Percentiles rank a stretch among this genome's conserved stretches.
phyloP scores from a whole-genome alignment of 768 basidiomycete genomes.

The Calocybe cyanea region DNA sequence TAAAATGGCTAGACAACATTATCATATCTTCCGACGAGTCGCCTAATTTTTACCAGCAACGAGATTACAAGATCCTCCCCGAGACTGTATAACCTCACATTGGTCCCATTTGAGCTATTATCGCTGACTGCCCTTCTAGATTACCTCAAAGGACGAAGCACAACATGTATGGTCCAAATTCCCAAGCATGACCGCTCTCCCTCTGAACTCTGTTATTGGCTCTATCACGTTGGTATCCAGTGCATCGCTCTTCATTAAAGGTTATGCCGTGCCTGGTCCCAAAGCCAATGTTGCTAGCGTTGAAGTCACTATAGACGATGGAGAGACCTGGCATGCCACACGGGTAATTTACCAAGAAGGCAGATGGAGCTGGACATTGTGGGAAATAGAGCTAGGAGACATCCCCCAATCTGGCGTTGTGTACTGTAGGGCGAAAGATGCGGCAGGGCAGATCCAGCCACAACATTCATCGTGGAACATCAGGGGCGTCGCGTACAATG shows the following conservation, averaged over 20 bases:
- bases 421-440: constrained; percentile 51
- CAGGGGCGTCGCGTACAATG: constrained; percentile 58
- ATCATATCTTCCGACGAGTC: constrained; percentile 52
- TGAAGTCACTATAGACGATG: constrained; percentile 51
- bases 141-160: constrained; percentile 44
- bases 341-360: constrained; percentile 57
- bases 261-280: constrained; percentile 52
- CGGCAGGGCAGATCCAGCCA: constrained; percentile 44
- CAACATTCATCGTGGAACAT: constrained; percentile 58
- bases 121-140: constrained; percentile 23
- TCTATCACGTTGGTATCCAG: constrained; percentile 29
- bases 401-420: constrained; percentile 31
- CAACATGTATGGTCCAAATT: constrained; percentile 46
- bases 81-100: constrained; percentile 35
- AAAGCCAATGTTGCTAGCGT: constrained; percentile 42
- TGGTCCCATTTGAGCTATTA: constrained; percentile 5
- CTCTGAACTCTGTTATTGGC: constrained; percentile 61
- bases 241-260: constrained; percentile 41
- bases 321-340: constrained; percentile 46
- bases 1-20: constrained; percentile 71
- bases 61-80: constrained; percentile 65
- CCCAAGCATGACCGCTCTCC: constrained; percentile 54
- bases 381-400: constrained; percentile 49
- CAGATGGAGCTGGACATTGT: constrained; percentile 72
- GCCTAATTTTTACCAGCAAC: constrained; percentile 67